Conservation (phyloP, 1,284 basidiomycete species). For the Naganishia cerealis region DNA sequence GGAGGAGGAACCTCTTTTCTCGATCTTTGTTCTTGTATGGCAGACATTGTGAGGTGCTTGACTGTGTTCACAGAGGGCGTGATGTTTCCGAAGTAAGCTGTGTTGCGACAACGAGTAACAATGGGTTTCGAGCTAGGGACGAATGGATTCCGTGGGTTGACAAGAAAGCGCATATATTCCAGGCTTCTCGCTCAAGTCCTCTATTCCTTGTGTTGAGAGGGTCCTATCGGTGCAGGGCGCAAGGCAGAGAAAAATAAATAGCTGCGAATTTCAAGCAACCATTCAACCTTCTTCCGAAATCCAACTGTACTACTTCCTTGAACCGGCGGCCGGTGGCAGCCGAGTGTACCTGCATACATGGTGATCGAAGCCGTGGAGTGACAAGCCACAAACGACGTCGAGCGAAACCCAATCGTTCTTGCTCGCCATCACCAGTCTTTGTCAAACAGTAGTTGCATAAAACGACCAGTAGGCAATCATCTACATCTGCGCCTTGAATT, state of each 20-base stretch:
- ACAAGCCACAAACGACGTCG: slow-evolving; percentile 1
- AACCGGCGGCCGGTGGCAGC: not conserved
- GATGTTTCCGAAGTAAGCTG: not conserved
- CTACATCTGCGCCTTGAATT: not conserved
- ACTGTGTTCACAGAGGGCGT: not conserved
- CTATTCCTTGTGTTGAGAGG: not conserved
- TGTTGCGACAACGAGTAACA: not conserved
- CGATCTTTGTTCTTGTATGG: not conserved
- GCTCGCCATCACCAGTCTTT: not conserved
- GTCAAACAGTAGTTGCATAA: not conserved
- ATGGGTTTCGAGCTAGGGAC: not conserved
- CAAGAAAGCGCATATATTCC: slow-evolving; percentile 10
- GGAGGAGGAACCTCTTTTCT: slow-evolving; percentile 44
- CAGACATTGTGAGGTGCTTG: slow-evolving; percentile 10
- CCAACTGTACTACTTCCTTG: not conserved
- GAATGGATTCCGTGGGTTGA: not conserved
- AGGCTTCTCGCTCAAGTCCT: not conserved
- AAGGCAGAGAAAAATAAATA: no score
- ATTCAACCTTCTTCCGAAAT: not conserved
- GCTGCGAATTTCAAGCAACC: not conserved
- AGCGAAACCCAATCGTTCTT: slow-evolving; percentile 1
- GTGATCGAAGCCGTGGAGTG: not conserved
- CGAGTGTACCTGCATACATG: not conserved
- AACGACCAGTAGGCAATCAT: not conserved
- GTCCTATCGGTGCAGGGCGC: not conserved